Base-by-base conservation (phyloP, 441 rosid genomes). In the Erodium texanum region DNA sequence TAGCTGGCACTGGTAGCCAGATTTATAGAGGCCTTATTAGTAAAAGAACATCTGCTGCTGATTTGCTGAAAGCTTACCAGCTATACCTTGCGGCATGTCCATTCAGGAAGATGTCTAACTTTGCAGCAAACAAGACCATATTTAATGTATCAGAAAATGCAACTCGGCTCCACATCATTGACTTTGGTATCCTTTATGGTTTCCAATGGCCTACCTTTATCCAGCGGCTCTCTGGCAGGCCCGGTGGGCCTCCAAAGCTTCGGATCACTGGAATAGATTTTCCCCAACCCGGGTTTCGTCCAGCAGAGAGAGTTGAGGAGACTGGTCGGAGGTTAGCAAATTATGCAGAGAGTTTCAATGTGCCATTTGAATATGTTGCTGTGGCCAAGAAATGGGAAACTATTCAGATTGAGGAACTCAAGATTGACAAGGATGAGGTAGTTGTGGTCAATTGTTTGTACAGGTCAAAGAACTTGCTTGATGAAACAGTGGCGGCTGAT, bases 311-410 rank as follows among this genome's bases (percentile, higher is more conserved):
- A 62, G 84, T 85, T 24, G 88, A 85, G 76, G 93, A 85, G 77
- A 82, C 90, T 15, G 90, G 93, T n/a, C 79, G 82, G 34, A 78
- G 90, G 69, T 73, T 87, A 73, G 84, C 77, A 32, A 83, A 73
- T 16, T 87, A 87, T 76, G 93, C 93, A 5, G 78, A 82, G 76
- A 74, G 77, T 2, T 87, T 84, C 78, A 74, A 78, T 0, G 85
- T 87, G 71, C 85, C 85, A 22, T 87, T 87, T 24, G 84, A 82
- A 76, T 87, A 81, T 74, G 78, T 78, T 38, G 87, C 90, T 8
- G 81, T 87, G 65, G 93, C 90, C 4, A 87, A 87, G 81, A 85
- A 68, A 73, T 87, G 93, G 93, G 93, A 85, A 38, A 66, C 77
- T 14, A 59, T 87, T 78, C 77, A 67, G 66, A 68, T 78, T 15